These are phyloP conservation scores for Phyllosticta citribraziliensis DNA, from an alignment of 2,329 filamentous ascomycete species.

Conservation along the genomic window DNA sequence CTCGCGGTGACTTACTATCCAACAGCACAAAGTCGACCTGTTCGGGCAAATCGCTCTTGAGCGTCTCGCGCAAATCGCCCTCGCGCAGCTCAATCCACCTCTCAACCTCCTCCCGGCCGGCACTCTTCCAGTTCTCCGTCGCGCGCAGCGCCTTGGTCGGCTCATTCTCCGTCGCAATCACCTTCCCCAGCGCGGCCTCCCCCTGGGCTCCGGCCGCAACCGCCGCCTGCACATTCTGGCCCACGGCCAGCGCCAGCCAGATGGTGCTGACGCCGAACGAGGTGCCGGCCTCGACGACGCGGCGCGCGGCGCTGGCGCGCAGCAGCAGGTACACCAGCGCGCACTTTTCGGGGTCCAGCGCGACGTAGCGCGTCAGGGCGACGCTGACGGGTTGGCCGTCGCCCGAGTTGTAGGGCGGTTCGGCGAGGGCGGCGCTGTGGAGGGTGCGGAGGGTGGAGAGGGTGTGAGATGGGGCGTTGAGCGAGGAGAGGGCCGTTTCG, in stretches of 20 bases:
- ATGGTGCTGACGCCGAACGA: slow-evolving; percentile 54
- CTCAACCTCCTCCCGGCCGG: slow-evolving; percentile 38
- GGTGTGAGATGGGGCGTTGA: too few relatives aligned
- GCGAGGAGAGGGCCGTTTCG: too few relatives aligned
- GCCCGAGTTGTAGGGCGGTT: too few relatives aligned
- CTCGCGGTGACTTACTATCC: slow-evolving; percentile 43
- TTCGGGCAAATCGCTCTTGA: slow-evolving; percentile 37
- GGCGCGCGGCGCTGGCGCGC: slow-evolving; percentile 38
- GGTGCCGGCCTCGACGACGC: slow-evolving; percentile 51
- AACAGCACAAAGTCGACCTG: slow-evolving; percentile 49
- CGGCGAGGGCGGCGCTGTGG: too few relatives aligned
- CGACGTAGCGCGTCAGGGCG: slow-evolving; percentile 36
- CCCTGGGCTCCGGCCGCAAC: too few relatives aligned
- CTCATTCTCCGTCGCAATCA: slow-evolving; percentile 55
- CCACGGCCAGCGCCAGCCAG: slow-evolving; percentile 50
- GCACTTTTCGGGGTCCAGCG: slow-evolving; percentile 50
- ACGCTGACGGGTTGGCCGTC: too few relatives aligned
- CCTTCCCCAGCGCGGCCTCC: slow-evolving; percentile 21
- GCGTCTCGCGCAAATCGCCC: slow-evolving; percentile 48
- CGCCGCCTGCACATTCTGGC: slow-evolving; percentile 31
- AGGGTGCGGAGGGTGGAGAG: too few relatives aligned
- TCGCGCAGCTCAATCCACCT: slow-evolving; percentile 46
- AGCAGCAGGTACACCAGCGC: slow-evolving; percentile 46
- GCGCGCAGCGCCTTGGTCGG: slow-evolving; percentile 42
- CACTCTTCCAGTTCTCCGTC: slow-evolving; percentile 40